Base-by-base conservation (phyloP, 148 eudicot genomes). In the Camellia granthamiana region DNA sequence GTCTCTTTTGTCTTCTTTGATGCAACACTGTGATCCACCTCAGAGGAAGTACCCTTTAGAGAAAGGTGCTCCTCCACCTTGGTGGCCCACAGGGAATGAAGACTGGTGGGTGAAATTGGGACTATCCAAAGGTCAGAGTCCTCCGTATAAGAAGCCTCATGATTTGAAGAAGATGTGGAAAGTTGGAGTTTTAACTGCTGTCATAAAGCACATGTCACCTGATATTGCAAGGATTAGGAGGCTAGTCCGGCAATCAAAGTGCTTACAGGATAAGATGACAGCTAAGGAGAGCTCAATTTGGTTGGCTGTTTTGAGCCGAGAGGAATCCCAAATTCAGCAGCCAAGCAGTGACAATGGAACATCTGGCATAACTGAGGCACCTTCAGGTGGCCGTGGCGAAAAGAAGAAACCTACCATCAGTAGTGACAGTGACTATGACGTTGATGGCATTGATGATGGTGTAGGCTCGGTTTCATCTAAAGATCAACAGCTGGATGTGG, bases 111-210 rank as follows among this genome's bases (percentile, higher is more conserved):
- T 49, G 1, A 86, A 74, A 76, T 77, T 89, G 62, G 88, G 92
- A 21, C 77, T 93, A 42, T 87, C 91, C 13, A 87, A 77, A 88
- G 90, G 85, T 56, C 97, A 90, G 56, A 65, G 79, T 69, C 94
- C 96, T 55, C 97, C 92, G 0, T 93, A 93, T 76, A 93, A 89
- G 84, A 93, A 93, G 82, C 97, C 97, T 0, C 97, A 93, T 86
- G 97, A 91, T 79, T 82, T 93, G 56, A 93, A 93, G 86, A 93
- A 93, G 85, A 88, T 90, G 91, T 93, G 98, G 98, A 93, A 93
- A 81, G 97, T 93, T 67, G 95, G 95, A 19, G 97, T 93, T 54
- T 80, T 93, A 41, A 90, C 94, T 13, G 91, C 94, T 16, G 97
- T 93, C 38, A 93, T 93, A 18, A 93, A 90, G 88, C 97, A 93